Conservation (phyloP, 345 rosid genomes). For the Luvunga scandens region DNA sequence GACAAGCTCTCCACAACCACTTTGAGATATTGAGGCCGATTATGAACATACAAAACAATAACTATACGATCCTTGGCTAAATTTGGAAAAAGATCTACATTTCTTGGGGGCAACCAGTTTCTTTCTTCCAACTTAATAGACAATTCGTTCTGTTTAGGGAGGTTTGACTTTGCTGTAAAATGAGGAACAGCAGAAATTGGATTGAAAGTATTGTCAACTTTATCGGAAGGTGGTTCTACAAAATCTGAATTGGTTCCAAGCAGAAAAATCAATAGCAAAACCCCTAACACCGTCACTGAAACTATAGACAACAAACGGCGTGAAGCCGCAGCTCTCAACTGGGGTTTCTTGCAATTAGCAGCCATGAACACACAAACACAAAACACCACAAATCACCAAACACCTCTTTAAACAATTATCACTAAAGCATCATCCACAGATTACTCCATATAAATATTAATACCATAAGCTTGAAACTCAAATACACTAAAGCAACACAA, state of each 20-base stretch:
- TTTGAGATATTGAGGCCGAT: slow-evolving; percentile 81
- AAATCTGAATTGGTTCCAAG: slow-evolving; percentile 38
- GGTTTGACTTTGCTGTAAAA: slow-evolving; percentile 27
- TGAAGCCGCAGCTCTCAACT: slow-evolving; percentile 44
- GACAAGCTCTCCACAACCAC: slow-evolving; percentile 83
- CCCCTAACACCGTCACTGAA: slow-evolving; percentile 51
- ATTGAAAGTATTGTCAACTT: slow-evolving; percentile 27
- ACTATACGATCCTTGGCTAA: slow-evolving; percentile 65
- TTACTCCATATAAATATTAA: background rate
- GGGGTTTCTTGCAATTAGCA: slow-evolving; percentile 52
- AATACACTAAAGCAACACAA: slow-evolving; percentile 6
- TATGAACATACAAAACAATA: slow-evolving; percentile 88
- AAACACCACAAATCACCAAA: slow-evolving; percentile 14
- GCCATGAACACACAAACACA: slow-evolving; percentile 46
- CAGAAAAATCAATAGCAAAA: slow-evolving; percentile 46
- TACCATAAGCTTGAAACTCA: slow-evolving; percentile 18
- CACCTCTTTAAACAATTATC: background rate
- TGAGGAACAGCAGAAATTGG: slow-evolving; percentile 16
- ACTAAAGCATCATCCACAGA: background rate
- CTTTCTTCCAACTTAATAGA: slow-evolving; percentile 56
- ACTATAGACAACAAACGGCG: slow-evolving; percentile 51
- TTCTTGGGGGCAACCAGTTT: slow-evolving; percentile 68
- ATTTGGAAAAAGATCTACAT: slow-evolving; percentile 59
- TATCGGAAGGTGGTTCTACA: slow-evolving; percentile 26
- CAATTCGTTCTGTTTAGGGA: slow-evolving; percentile 56